Evolutionary conservation across 2,329 filamentous ascomycete genomes (phyloP), one percentile per base, ranked within the genome.

Genomic region (Elsinoe australis): DNA sequence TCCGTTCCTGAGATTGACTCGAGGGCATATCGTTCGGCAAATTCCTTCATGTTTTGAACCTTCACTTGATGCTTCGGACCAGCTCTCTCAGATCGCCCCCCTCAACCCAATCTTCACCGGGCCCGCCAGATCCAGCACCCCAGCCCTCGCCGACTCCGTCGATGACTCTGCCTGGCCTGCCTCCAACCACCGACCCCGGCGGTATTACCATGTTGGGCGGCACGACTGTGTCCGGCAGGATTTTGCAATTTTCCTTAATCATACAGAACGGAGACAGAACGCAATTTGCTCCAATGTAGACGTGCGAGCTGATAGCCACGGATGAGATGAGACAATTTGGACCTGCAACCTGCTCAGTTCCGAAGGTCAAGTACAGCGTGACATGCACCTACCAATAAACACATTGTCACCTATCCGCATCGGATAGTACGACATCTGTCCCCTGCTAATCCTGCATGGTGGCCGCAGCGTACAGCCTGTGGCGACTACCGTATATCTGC

Each of bases 331-430:
- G 78, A 29, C 81, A 80, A 26, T 65, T 62, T 1, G 69, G 66
- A 1, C 71, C 65, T 67, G 32, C 2, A 18, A 14, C 2, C 2
- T 6, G 26, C n/a, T 36, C 21, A 51, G 4, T 14, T 21, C 7
- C 4, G n/a, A 42, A 24, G 12, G 22, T 22, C 19, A 12, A 6
- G n/a, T 6, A 21, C 35, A 12, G 28, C 14, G 26, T 12, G 10
- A 15, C 7, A 3, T 4, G 4, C 18, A 26, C 59, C 79, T 75
- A 51, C 87, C 89, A 42, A 98, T 77, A 66, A 90, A 95, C 54
- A 95, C 89, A 67, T 96, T 90, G 64, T 95, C 89, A 36, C 88
- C 88, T 55, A 98, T 85, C 53, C 92, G 87, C 58, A 96, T 82
- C 6, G 89, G 89, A 65, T 90, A 90, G 67, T 89, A 87, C 33